These are phyloP conservation scores for Pyricularia grisea DNA, from an alignment of 2,329 filamentous ascomycete species.

Conservation along the genomic window DNA sequence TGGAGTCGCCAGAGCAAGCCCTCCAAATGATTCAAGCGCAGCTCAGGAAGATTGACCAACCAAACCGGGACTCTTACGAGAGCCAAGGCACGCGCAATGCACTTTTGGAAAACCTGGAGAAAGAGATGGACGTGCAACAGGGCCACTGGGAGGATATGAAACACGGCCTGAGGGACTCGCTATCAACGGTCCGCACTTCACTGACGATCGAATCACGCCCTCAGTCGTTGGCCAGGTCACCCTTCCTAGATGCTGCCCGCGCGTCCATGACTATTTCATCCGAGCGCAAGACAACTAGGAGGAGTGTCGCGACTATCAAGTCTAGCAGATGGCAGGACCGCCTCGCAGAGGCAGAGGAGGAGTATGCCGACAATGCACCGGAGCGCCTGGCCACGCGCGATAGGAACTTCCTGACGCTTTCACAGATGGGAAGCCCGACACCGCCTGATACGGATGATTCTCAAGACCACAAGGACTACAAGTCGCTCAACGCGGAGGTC, in stretches of 20 bases:
- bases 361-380: conserved; percentile 31
- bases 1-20: conserved; percentile 41
- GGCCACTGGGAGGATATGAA: conserved; percentile 51
- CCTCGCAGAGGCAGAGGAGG: conserved; percentile 33
- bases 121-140: conserved; percentile 52
- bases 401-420: conserved; percentile 29
- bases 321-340: conserved; percentile 28
- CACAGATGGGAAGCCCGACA: conserved; percentile 39
- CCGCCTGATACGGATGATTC: conserved; percentile 43
- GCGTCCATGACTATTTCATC: conserved; percentile 10
- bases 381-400: conserved; percentile 25
- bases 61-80: conserved; percentile 16
- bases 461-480: conserved; percentile 23
- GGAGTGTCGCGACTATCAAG: not conserved
- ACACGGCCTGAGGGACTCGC: conserved; percentile 39
- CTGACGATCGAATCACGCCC: conserved; percentile 22
- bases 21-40: conserved; percentile 42
- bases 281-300: conserved; percentile 28
- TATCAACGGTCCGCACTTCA: conserved; percentile 33
- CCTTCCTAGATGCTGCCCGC: not conserved
- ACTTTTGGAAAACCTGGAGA: conserved; percentile 49
- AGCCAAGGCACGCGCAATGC: conserved; percentile 33
- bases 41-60: conserved; percentile 36
- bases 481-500: conserved; percentile 7
- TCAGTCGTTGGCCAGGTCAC: conserved; percentile 12